These are phyloP conservation scores for Rhynchospora tenuis DNA, from an alignment of 176 grass and related monocot genomes.

Conservation along the genomic window DNA sequence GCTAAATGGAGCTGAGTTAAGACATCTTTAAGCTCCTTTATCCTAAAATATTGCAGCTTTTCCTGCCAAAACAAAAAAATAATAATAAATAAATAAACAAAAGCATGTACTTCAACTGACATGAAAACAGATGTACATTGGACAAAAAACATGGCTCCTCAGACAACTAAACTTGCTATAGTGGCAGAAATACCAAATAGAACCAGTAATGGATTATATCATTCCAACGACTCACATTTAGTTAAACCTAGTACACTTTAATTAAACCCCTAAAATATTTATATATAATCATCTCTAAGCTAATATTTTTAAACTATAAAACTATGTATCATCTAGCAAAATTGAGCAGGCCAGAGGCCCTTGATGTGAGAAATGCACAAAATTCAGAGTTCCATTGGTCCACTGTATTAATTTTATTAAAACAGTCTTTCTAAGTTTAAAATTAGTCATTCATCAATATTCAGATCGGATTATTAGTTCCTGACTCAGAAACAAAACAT, in stretches of 20 bases:
- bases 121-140: not conserved
- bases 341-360: not conserved
- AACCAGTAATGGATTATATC: not conserved
- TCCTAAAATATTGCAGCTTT: conserved; percentile 89
- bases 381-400: not conserved
- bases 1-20: conserved; percentile 71
- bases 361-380: not conserved
- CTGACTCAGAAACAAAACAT: not conserved
- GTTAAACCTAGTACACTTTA: not conserved
- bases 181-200: not conserved
- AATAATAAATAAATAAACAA: conserved; percentile 16
- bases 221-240: not conserved
- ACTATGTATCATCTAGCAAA: not conserved
- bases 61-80: conserved; percentile 47
- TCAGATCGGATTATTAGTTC: not conserved
- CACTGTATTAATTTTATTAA: not conserved
- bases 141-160: not conserved
- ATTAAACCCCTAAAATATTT: not conserved
- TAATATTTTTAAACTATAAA: not conserved
- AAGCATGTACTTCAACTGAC: not conserved
- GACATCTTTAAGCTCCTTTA: conserved; percentile 99
- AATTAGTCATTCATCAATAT: not conserved
- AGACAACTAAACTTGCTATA: not conserved
- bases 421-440: not conserved
- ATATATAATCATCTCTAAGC: not conserved